Base-by-base conservation (phyloP, 177 flowering plant genomes). In the Vitis hybrid region DNA sequence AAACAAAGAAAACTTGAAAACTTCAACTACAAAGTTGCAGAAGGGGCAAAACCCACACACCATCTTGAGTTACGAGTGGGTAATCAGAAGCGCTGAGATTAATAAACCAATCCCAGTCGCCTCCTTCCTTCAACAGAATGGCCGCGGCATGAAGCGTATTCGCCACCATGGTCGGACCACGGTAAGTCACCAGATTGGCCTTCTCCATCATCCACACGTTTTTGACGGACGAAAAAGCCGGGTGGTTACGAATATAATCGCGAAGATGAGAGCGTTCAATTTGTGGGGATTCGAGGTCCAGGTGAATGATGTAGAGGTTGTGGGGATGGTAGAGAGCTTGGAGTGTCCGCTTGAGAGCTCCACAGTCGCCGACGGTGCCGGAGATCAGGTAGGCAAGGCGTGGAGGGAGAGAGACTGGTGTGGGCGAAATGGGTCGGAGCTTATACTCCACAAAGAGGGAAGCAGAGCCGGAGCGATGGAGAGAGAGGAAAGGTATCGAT, bases 81-180 rank as follows among this genome's bases (percentile, higher is more conserved):
- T 81, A 81, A 79, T 81, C 84, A 4, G 84, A 73, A 11, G 84
- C 81, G 57, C 77, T 79, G 70, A 81, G 82, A 60, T 81, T 78
- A 58, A 79, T 76, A 58, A 81, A 81, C 82, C 82, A 81, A 61
- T 78, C 82, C 84, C 84, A 81, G 12, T 78, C 74, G 2, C 74
- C 78, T 3, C 82, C 80, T 35, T 76, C 75, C 71, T 24, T 73
- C 72, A 79, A 60, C 76, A 81, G 55, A 15, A 81, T 68, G 11
- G 84, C 84, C 40, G 84, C 84, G 4, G 80, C 84, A n/a, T 81
- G 84, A n/a, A 81, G 80, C 64, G 81, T 79, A 59, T 79, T 79
- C 16, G 83, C 83, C 48, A 80, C 83, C 83, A 80, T 80, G 3
- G 83, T 80, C 11, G 83, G 81, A 2, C 83, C 83, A 11, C 81